Evolutionary conservation across 345 rosid genomes (phyloP).

Genomic region (Eucalyptus sp.): DNA sequence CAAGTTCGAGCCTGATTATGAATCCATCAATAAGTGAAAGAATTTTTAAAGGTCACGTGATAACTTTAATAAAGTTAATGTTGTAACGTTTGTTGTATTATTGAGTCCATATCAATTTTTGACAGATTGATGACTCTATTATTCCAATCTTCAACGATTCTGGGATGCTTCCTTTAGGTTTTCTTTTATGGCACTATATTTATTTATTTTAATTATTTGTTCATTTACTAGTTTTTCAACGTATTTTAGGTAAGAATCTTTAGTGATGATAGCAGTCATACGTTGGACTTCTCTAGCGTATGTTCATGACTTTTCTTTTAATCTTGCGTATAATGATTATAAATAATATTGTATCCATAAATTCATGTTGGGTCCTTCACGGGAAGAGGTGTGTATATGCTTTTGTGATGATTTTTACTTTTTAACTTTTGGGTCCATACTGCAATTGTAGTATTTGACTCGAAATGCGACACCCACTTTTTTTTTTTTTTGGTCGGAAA

Average conservation of each 20-base stretch:
- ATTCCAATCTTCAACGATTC: background rate
- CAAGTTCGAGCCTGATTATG: background rate
- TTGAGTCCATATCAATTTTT: background rate
- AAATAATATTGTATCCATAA: background rate
- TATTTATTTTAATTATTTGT: background rate
- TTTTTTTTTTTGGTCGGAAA: background rate
- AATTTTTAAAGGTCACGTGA: background rate
- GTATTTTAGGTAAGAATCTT: background rate
- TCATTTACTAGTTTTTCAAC: background rate
- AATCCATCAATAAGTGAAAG: background rate
- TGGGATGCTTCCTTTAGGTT: background rate
- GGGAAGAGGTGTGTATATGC: background rate
- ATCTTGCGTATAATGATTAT: background rate
- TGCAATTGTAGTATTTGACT: background rate
- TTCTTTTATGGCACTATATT: background rate
- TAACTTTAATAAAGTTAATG: background rate
- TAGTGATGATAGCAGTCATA: no score
- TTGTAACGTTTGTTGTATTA: background rate
- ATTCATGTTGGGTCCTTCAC: background rate
- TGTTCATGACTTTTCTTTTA: background rate
- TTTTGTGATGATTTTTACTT: background rate
- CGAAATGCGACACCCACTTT: background rate
- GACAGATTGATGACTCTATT: background rate
- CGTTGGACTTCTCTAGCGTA: no score
- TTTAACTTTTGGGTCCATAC: background rate